Conservation (phyloP, 2,329 filamentous ascomycete genomes). For the Chaetoscypha palmicola region DNA sequence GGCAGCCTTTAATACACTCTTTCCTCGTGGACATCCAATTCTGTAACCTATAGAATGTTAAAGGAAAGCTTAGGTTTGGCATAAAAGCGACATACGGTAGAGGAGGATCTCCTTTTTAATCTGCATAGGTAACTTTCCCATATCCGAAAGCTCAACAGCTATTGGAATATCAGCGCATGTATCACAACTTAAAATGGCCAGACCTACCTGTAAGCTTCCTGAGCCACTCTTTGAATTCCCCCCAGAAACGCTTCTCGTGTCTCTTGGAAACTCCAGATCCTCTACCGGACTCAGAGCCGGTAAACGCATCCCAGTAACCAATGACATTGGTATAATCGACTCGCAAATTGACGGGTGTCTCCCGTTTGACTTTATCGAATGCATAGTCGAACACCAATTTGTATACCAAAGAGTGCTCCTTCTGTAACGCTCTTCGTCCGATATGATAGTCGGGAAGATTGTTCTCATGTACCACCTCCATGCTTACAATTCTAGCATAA, state of each 20-base stretch:
- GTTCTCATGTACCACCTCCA: conserved; percentile 8
- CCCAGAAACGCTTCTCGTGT: background rate
- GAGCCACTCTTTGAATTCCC: background rate
- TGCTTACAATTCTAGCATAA: conserved; percentile 23
- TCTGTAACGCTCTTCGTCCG: background rate
- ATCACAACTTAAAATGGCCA: too few relatives aligned
- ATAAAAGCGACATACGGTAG: background rate
- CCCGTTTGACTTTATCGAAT: conserved; percentile 18
- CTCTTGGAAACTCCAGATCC: background rate
- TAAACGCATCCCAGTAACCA: conserved; percentile 26
- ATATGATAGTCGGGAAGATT: background rate
- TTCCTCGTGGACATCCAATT: background rate
- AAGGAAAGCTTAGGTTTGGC: background rate
- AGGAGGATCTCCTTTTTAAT: background rate
- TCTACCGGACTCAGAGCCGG: background rate
- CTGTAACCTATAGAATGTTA: background rate
- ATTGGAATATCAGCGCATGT: too few relatives aligned
- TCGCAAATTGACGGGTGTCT: conserved; percentile 28
- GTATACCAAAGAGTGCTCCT: conserved; percentile 17
- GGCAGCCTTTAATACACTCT: background rate
- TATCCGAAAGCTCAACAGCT: background rate
- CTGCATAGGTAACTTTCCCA: background rate
- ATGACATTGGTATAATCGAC: conserved; percentile 32
- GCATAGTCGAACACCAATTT: conserved; percentile 32
- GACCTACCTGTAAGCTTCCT: too few relatives aligned